These are phyloP conservation scores for Furcasterigmium sp. DNA, from an alignment of 2,329 filamentous ascomycete genomes.

Conservation along the genomic window DNA sequence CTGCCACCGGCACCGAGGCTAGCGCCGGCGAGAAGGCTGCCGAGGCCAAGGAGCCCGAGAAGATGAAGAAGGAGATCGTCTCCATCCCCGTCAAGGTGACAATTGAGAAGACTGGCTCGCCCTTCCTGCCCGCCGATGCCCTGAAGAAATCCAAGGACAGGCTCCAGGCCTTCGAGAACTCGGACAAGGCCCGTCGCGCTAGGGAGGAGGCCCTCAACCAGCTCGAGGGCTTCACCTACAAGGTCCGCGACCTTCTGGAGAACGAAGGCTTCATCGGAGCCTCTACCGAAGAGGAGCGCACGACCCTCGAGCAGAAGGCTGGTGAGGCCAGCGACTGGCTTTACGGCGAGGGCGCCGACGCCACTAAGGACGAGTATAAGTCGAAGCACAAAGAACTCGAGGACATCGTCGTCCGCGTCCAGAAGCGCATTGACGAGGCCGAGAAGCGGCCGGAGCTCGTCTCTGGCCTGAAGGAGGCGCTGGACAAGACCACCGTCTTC, in stretches of 20 bases:
- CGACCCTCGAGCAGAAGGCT: constrained; percentile 62
- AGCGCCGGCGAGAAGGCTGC: constrained; percentile 20
- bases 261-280: constrained; percentile 67
- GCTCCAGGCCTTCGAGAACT: constrained; percentile 77
- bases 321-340: constrained; percentile 80
- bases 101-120: constrained; percentile 44
- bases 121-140: constrained; percentile 42
- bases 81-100: constrained; percentile 46
- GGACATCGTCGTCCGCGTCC: constrained; percentile 70
- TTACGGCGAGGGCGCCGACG: constrained; percentile 76
- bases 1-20: constrained; percentile 42
- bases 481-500: constrained; percentile 68
- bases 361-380: constrained; percentile 69
- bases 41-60: constrained; percentile 43
- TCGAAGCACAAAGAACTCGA: constrained; percentile 72
- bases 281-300: constrained; percentile 64
- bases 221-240: constrained; percentile 92
- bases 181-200: constrained; percentile 69
- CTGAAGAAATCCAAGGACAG: constrained; percentile 57
- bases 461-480: constrained; percentile 59
- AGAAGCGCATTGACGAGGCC: constrained; percentile 69
- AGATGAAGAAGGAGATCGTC: constrained; percentile 56
- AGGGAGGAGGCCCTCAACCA: constrained; percentile 88
- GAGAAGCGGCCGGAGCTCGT: constrained; percentile 66
- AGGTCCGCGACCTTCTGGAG: constrained; percentile 74